phyloP scores from a whole-genome alignment of 495 filamentous ascomycete genomes.

The Cetradonia linearis region DNA sequence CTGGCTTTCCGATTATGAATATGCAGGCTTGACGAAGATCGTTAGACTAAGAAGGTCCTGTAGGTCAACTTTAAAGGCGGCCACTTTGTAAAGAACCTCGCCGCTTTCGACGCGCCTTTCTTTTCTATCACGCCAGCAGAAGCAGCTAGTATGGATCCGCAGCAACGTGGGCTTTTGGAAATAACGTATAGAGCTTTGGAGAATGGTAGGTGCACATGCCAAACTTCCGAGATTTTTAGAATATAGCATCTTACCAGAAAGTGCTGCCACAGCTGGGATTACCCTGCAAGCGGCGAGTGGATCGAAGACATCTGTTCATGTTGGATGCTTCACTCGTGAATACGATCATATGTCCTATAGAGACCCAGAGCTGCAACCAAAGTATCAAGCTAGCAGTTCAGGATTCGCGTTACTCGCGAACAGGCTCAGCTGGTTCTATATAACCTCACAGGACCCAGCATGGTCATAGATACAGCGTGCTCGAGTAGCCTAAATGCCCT shows the following conservation, averaged over 20 bases:
- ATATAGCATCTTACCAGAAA: too few relatives aligned
- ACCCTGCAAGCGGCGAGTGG: conserved; percentile 58
- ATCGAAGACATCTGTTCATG: conserved; percentile 52
- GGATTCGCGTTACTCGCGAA: conserved; percentile 31
- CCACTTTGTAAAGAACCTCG: conserved; percentile 39
- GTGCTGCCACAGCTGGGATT: not conserved
- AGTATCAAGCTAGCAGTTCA: conserved; percentile 3
- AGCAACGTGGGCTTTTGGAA: conserved; percentile 60
- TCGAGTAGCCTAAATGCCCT: too few relatives aligned
- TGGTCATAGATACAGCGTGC: too few relatives aligned
- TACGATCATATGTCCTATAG: not conserved
- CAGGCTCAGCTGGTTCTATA: conserved; percentile 14
- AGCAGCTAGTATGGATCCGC: conserved; percentile 62
- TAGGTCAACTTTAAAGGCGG: conserved; percentile 8
- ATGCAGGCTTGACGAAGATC: not conserved
- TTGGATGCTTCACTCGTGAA: not conserved
- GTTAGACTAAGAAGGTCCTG: not conserved
- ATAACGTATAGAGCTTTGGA: conserved; percentile 72
- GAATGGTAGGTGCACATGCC: conserved; percentile 35
- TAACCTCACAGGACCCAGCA: too few relatives aligned
- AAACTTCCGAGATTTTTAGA: not conserved
- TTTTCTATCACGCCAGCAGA: conserved; percentile 27
- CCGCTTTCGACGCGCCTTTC: conserved; percentile 18
- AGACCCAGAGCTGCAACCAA: not conserved
- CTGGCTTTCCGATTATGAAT: not conserved